Percentiles rank a stretch among this genome's conserved stretches.
phyloP scores from a whole-genome alignment of 257 asterid species.

The Lithospermum erythrorhizon region DNA sequence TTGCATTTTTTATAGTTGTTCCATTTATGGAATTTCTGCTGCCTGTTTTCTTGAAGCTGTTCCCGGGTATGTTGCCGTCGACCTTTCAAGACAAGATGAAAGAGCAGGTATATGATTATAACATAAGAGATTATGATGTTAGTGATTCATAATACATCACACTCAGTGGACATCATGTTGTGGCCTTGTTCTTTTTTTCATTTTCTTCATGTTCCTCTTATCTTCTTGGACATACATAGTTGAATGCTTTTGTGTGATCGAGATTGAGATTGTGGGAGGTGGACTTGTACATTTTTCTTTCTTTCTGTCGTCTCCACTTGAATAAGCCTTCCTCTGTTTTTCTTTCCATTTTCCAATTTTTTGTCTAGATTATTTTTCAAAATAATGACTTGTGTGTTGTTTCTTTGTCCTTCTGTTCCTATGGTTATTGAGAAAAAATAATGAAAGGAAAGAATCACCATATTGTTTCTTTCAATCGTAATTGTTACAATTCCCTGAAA shows the following conservation, averaged over 20 bases:
- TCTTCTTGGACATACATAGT: conserved; percentile 6
- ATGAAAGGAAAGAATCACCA: too few relatives aligned
- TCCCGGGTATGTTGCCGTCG: conserved; percentile 89
- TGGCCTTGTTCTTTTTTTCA: neutral
- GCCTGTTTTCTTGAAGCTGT: conserved; percentile 74
- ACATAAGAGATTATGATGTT: neutral
- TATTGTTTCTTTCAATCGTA: too few relatives aligned
- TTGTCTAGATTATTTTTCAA: too few relatives aligned
- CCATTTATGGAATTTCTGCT: conserved; percentile 91
- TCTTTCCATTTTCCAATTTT: too few relatives aligned
- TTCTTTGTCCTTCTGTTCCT: too few relatives aligned
- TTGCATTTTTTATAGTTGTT: conserved; percentile 76
- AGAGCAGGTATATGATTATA: conserved; percentile 52
- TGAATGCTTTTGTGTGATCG: conserved; percentile 10
- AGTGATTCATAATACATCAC: too few relatives aligned
- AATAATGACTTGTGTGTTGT: too few relatives aligned
- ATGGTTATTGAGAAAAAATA: too few relatives aligned
- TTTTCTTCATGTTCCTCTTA: conserved; percentile 10
- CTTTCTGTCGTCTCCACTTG: too few relatives aligned
- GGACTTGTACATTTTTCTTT: neutral
- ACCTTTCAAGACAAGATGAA: conserved; percentile 96
- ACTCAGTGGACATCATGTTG: neutral
- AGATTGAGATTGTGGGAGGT: conserved; percentile 3
- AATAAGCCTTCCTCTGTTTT: too few relatives aligned
- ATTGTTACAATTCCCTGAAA: too few relatives aligned